These are phyloP conservation scores for Cucurbita moschata DNA, from an alignment of 306 rosid genomes.

Conservation along the genomic window DNA sequence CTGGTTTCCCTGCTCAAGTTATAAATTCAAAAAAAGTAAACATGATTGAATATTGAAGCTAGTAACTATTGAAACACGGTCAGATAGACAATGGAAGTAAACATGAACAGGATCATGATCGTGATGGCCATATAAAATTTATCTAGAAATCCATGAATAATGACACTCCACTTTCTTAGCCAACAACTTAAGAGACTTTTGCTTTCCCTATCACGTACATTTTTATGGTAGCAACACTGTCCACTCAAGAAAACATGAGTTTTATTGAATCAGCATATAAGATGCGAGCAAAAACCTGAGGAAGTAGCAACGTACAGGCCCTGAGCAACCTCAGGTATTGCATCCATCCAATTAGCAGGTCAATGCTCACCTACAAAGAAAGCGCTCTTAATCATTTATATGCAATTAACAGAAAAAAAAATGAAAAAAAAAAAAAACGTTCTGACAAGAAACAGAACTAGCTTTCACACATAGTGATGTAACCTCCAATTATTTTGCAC, in stretches of 20 bases:
- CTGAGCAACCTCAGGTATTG: conserved; percentile 69
- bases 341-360: conserved; percentile 65
- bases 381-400: not conserved
- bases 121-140: not conserved
- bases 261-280: not conserved
- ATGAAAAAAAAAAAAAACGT: not conserved
- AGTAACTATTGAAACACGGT: not conserved
- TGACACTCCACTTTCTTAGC: not conserved
- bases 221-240: not conserved
- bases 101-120: not conserved
- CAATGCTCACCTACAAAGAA: conserved; percentile 43
- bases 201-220: not conserved
- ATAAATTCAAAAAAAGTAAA: not conserved
- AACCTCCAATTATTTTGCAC: not conserved
- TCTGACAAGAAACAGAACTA: not conserved
- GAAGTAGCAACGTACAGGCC: conserved; percentile 38
- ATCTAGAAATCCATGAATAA: not conserved
- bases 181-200: not conserved
- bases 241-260: not conserved
- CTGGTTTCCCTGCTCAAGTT: conserved; percentile 62
- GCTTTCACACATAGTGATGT: not conserved
- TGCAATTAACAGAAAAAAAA: not conserved
- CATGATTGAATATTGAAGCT: not conserved
- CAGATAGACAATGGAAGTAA: not conserved
- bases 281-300: conserved; percentile 18